Conservation (phyloP, 208 protist genomes). For the Giardia duodenalis region DNA sequence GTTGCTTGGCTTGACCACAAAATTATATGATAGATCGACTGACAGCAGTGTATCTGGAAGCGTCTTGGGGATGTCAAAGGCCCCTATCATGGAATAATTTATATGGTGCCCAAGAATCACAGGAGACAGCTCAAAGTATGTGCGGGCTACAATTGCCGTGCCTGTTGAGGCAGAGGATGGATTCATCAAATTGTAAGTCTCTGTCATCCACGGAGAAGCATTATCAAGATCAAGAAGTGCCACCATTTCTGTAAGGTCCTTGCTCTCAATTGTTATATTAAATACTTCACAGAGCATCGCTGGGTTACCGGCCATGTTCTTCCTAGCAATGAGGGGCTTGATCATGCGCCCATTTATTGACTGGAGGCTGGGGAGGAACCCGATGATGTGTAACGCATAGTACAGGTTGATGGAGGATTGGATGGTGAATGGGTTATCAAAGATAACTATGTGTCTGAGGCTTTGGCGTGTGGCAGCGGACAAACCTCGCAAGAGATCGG, state of each 20-base stretch:
- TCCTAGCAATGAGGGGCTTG: neutral
- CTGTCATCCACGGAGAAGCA: no score
- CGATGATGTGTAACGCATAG: neutral
- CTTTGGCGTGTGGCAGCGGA: neutral
- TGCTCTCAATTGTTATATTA: neutral
- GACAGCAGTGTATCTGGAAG: neutral
- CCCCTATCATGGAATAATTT: neutral
- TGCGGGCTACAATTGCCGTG: neutral
- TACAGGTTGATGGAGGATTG: neutral
- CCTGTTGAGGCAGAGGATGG: neutral
- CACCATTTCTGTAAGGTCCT: neutral
- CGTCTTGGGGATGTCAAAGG: neutral
- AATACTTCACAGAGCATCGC: neutral
- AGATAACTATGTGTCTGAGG: neutral
- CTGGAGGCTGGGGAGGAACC: neutral
- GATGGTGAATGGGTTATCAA: neutral
- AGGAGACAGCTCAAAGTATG: neutral
- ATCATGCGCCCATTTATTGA: neutral
- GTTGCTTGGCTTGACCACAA: neutral
- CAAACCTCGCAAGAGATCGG: neutral
- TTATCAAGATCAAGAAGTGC: no score
- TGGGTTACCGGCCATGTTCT: neutral
- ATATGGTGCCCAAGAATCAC: neutral
- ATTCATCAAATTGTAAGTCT: no score
- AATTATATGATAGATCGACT: neutral